phyloP scores from a whole-genome alignment of 148 eudicot genomes.

The Cornus florida region DNA sequence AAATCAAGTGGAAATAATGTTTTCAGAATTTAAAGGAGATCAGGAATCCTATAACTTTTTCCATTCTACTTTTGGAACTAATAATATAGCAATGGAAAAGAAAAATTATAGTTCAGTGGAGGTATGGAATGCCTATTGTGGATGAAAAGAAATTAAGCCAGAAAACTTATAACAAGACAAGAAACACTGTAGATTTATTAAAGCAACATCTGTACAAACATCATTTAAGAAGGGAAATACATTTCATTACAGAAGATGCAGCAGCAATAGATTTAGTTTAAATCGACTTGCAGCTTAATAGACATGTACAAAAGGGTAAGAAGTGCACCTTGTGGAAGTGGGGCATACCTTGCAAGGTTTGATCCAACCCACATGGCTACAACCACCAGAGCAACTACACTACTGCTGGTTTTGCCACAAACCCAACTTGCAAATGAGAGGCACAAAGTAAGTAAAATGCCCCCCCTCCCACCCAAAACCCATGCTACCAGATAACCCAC shows the following conservation, averaged over 20 bases:
- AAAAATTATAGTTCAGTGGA: too few species aligned
- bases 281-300: conserved; percentile 64
- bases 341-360: conserved; percentile 53
- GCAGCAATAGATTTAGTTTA: conserved; percentile 29
- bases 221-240: not conserved
- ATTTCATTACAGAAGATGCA: not conserved
- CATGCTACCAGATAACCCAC: conserved; percentile 72
- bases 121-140: too few species aligned
- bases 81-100: too few species aligned
- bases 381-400: conserved; percentile 57
- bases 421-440: conserved; percentile 86
- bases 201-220: conserved; percentile 21
- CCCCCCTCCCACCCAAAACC: conserved; percentile 74
- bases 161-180: not conserved
- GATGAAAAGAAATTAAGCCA: too few species aligned
- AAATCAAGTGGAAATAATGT: too few species aligned
- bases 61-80: too few species aligned
- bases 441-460: conserved; percentile 71
- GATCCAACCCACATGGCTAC: conserved; percentile 82
- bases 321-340: conserved; percentile 82
- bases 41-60: too few species aligned
- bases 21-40: too few species aligned
- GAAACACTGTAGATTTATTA: not conserved
- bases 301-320: conserved; percentile 84
- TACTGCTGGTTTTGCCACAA: conserved; percentile 81